Percentiles rank a stretch among this genome's conserved stretches.
Evolutionary conservation across 2,329 filamentous ascomycete genomes (phyloP).

Genomic region (Xylaria sp.): DNA sequence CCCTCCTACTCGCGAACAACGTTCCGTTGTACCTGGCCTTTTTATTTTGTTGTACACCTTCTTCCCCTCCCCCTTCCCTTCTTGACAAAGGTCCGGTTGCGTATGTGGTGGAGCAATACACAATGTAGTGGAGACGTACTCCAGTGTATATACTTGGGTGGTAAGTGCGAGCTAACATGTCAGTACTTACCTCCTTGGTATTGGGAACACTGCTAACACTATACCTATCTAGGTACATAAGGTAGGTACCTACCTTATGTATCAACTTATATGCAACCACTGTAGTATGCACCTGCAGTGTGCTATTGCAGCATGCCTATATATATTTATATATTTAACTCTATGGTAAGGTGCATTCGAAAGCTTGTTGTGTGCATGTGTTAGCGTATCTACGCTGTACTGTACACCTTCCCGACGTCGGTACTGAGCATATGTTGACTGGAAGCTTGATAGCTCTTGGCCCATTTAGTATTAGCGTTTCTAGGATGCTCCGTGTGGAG

Average conservation of each 20-base stretch:
- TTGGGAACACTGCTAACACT: no score
- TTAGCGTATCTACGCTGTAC: constrained; percentile 3
- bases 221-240: no score
- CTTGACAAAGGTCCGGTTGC: background rate
- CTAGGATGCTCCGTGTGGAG: background rate
- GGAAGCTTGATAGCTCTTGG: constrained; percentile 20
- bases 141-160: no score
- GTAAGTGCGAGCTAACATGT: no score
- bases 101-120: background rate
- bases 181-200: no score
- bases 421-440: background rate
- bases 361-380: constrained; percentile 23
- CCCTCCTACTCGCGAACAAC: background rate
- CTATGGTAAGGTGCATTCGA: background rate
- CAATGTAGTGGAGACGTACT: no score
- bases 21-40: background rate
- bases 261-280: no score
- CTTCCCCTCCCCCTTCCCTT: background rate
- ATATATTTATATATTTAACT: no score
- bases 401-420: constrained; percentile 20
- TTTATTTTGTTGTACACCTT: background rate
- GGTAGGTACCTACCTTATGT: no score
- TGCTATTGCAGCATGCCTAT: no score
- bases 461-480: constrained; percentile 7
- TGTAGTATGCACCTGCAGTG: no score